Conservation (phyloP, 768 basidiomycete species). For the Lactarius akahatsu region DNA sequence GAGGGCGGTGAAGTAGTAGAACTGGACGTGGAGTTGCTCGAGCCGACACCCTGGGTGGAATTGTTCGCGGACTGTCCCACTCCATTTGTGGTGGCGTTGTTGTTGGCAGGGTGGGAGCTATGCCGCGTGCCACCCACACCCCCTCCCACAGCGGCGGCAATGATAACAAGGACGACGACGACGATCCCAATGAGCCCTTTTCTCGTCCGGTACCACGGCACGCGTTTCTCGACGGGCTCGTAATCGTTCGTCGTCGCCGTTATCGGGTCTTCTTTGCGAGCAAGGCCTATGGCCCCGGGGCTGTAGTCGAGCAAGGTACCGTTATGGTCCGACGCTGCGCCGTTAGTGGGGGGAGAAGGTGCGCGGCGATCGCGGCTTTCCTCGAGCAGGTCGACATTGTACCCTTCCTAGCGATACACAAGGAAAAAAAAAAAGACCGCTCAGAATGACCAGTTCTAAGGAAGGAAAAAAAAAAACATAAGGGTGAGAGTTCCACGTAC, state of each 20-base stretch:
- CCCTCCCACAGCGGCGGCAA: conserved; percentile 57
- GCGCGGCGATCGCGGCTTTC: conserved; percentile 30
- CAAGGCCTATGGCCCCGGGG: conserved; percentile 23
- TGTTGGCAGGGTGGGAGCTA: not conserved
- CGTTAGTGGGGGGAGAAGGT: conserved; percentile 22
- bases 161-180: conserved; percentile 41
- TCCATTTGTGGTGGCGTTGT: not conserved
- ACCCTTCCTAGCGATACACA: conserved; percentile 45
- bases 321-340: conserved; percentile 31
- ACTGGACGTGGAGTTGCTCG: not conserved
- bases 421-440: not conserved
- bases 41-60: not conserved
- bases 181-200: conserved; percentile 44
- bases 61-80: not conserved
- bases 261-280: conserved; percentile 21
- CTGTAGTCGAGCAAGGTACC: conserved; percentile 7
- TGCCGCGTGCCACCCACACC: conserved; percentile 51
- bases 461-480: not conserved
- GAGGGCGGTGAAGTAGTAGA: not conserved
- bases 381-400: conserved; percentile 48
- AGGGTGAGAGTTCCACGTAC: conserved; percentile 22
- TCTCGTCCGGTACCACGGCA: conserved; percentile 51
- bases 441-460: not conserved
- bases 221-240: not conserved
- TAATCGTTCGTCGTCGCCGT: conserved; percentile 19